Conservation (phyloP, 371 early-diverging fungal species). For the Thermomucor indicae-seudaticae region DNA sequence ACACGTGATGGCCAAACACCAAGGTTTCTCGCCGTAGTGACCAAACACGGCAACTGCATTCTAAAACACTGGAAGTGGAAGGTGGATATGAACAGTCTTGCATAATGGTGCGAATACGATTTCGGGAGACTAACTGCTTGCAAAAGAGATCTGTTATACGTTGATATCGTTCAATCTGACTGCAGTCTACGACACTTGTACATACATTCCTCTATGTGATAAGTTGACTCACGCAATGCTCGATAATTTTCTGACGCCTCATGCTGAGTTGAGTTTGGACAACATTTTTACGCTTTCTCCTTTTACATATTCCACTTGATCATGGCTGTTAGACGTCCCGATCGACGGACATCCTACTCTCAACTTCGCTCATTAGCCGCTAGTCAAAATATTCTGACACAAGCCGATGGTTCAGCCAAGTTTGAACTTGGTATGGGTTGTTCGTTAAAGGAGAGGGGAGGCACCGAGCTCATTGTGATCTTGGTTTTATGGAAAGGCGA, state of each 20-base stretch:
- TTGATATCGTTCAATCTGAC: too few species aligned
- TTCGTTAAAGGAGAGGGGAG: not conserved
- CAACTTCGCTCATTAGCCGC: conserved; percentile 58
- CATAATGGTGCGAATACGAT: too few species aligned
- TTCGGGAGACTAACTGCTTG: too few species aligned
- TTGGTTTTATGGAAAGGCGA: conserved; percentile 39
- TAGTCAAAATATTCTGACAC: conserved; percentile 58
- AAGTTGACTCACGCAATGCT: too few species aligned
- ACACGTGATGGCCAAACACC: too few species aligned
- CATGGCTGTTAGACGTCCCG: conserved; percentile 31
- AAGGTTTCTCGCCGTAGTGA: too few species aligned
- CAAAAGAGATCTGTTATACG: too few species aligned
- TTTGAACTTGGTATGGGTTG: conserved; percentile 62
- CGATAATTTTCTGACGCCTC: not conserved
- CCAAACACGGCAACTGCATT: too few species aligned
- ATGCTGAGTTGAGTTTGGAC: not conserved
- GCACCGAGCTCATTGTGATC: not conserved
- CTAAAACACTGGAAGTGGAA: too few species aligned
- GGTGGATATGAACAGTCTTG: too few species aligned
- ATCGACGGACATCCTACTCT: conserved; percentile 33
- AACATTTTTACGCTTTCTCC: not conserved
- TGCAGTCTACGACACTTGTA: too few species aligned
- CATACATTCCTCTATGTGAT: too few species aligned
- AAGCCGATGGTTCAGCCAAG: conserved; percentile 83
- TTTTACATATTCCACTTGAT: conserved; percentile 10